Conservation (phyloP, 371 early-diverging fungal species). For the Mortierella sp. region DNA sequence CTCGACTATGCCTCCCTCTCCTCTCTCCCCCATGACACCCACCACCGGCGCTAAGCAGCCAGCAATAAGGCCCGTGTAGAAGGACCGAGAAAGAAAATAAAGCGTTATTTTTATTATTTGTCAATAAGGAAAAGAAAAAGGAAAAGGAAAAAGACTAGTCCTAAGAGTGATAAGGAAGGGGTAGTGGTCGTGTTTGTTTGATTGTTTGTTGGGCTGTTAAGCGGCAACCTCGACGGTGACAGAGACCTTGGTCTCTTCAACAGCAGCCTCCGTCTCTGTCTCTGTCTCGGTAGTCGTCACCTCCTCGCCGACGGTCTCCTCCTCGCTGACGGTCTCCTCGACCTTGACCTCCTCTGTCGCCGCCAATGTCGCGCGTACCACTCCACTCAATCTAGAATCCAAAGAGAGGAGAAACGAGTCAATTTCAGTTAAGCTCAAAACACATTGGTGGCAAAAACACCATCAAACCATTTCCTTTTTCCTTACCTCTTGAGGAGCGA, state of each 20-base stretch:
- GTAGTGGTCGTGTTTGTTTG: too few species aligned
- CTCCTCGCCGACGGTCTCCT: slow-evolving; percentile 16
- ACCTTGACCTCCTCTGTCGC: slow-evolving; percentile 15
- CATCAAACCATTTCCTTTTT: not conserved
- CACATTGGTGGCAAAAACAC: not conserved
- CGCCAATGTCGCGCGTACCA: slow-evolving; percentile 30
- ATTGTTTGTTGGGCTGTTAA: not conserved
- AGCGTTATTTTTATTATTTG: slow-evolving; percentile 12
- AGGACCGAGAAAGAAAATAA: not conserved
- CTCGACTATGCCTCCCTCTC: not conserved
- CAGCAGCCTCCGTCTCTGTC: slow-evolving; percentile 15
- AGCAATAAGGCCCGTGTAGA: not conserved
- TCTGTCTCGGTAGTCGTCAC: slow-evolving; percentile 9
- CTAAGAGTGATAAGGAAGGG: too few species aligned
- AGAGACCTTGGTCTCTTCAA: slow-evolving; percentile 32
- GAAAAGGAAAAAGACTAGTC: not conserved
- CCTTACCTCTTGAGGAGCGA: slow-evolving; percentile 49
- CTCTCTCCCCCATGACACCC: not conserved
- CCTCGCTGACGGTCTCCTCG: slow-evolving; percentile 15
- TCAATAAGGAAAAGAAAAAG: not conserved
- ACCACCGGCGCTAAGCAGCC: not conserved
- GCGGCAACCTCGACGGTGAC: slow-evolving; percentile 17
- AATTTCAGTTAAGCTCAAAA: not conserved
- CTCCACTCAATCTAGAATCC: slow-evolving; percentile 29
- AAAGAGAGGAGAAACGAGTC: not conserved